A percentile compares a stretch with the other conserved stretches of the same genome.
phyloP scores from a whole-genome alignment of 2,329 filamentous ascomycete genomes.

The Rhinocladiella similis region DNA sequence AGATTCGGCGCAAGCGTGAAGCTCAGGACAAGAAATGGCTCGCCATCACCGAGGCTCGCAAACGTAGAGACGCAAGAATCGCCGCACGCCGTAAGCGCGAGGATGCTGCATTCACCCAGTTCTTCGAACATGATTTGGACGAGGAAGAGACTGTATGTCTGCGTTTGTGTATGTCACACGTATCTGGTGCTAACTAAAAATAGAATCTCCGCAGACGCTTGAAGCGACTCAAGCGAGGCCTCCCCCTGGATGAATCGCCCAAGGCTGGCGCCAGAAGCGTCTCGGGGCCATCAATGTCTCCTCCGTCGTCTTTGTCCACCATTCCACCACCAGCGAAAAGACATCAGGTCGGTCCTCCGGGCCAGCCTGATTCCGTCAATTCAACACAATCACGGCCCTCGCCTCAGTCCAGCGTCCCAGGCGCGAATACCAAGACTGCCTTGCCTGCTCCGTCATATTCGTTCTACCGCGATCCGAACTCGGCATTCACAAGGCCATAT shows the following conservation, averaged over 20 bases:
- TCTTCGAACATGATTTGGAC: slow-evolving; percentile 26
- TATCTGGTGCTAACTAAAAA: slow-evolving; percentile 4
- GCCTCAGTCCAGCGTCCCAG: slow-evolving; percentile 10
- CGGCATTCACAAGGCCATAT: slow-evolving; percentile 18
- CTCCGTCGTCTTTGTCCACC: slow-evolving; percentile 24
- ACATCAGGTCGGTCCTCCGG: slow-evolving; percentile 29
- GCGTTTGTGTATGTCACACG: neutral
- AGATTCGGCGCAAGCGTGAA: slow-evolving; percentile 26
- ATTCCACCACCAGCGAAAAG: slow-evolving; percentile 29
- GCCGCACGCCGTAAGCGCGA: slow-evolving; percentile 23
- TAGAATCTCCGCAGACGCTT: slow-evolving; percentile 28
- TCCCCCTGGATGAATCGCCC: slow-evolving; percentile 27
- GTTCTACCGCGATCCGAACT: slow-evolving; percentile 16
- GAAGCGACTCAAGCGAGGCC: slow-evolving; percentile 29
- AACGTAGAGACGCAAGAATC: slow-evolving; percentile 27
- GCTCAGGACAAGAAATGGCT: slow-evolving; percentile 27
- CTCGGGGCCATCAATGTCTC: slow-evolving; percentile 25
- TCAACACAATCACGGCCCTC: slow-evolving; percentile 19
- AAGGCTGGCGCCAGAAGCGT: slow-evolving; percentile 10
- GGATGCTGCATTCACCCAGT: slow-evolving; percentile 27
- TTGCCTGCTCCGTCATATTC: slow-evolving; percentile 18
- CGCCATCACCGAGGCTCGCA: slow-evolving; percentile 26
- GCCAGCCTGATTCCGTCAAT: slow-evolving; percentile 23
- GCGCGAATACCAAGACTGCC: slow-evolving; percentile 5
- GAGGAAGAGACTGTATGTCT: slow-evolving; percentile 28